Evolutionary conservation across 352 stramenopile genomes (phyloP).

Genomic region (Globisporangium emineosum): DNA sequence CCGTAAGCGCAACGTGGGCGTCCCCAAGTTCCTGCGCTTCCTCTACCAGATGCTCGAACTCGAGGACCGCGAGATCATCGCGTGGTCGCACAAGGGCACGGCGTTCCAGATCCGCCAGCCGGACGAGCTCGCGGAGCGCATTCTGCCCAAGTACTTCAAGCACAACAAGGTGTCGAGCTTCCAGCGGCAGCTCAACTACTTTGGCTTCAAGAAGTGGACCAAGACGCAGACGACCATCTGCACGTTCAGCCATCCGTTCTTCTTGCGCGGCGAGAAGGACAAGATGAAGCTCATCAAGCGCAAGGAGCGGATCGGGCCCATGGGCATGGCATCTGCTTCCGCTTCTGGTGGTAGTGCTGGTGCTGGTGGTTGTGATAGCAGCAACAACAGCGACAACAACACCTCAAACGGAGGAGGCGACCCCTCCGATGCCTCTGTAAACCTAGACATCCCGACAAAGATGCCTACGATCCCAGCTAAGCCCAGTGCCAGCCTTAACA

Average conservation of each 20-base stretch:
- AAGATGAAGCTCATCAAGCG: conserved; percentile 75
- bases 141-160: conserved; percentile 75
- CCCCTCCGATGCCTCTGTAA: neutral
- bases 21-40: conserved; percentile 69
- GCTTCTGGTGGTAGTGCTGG: neutral
- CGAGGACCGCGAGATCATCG: conserved; percentile 53
- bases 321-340: neutral
- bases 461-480: conserved; percentile 4
- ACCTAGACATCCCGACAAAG: neutral
- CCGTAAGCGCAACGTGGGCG: conserved; percentile 55
- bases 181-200: conserved; percentile 77
- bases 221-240: conserved; percentile 77
- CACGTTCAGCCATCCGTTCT: conserved; percentile 73
- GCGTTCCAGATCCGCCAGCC: conserved; percentile 71
- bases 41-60: conserved; percentile 70
- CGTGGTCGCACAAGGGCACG: conserved; percentile 64
- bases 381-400: conserved; percentile 1
- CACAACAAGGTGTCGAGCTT: conserved; percentile 83
- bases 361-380: neutral
- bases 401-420: neutral
- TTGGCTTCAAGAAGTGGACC: conserved; percentile 83
- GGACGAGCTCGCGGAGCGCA: conserved; percentile 47
- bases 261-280: conserved; percentile 54
- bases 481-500: neutral
- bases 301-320: conserved; percentile 39